phyloP scores from a whole-genome alignment of 345 rosid genomes.

The Turritis glabra region DNA sequence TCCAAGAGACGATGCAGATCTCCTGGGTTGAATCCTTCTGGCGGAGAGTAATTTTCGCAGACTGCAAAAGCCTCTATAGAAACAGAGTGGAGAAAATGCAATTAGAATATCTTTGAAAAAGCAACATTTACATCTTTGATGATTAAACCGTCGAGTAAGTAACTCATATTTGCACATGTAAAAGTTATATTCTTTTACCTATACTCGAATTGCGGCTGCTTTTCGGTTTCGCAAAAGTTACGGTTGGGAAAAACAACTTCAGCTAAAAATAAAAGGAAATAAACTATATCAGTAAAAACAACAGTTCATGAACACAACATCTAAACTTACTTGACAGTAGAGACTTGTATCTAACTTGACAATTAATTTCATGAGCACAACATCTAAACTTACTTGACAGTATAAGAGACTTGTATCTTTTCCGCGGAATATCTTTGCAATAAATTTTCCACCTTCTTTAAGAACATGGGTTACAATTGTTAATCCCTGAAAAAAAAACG shows the following conservation, averaged over 20 bases:
- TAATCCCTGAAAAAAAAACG: constrained; percentile 61
- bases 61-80: constrained; percentile 90
- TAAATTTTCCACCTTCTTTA: constrained; percentile 87
- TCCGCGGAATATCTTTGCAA: constrained; percentile 97
- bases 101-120: constrained; percentile 1
- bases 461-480: constrained; percentile 88
- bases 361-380: constrained; percentile 1
- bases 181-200: constrained; percentile 50
- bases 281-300: constrained; percentile 12
- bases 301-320: not conserved
- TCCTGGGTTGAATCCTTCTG: constrained; percentile 78
- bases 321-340: constrained; percentile 69
- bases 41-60: constrained; percentile 93
- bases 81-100: constrained; percentile 18
- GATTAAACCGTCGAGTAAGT: constrained; percentile 29
- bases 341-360: too few species aligned
- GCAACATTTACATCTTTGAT: constrained; percentile 19
- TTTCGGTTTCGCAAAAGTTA: constrained; percentile 96
- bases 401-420: constrained; percentile 96
- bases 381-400: constrained; percentile 63
- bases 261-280: constrained; percentile 53
- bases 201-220: constrained; percentile 99
- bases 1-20: constrained; percentile 81
- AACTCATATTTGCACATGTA: constrained; percentile 21
- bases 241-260: constrained; percentile 84